Evolutionary conservation across 1,284 basidiomycete species (phyloP).

Genomic region (Cutaneotrichosporon sp.): DNA sequence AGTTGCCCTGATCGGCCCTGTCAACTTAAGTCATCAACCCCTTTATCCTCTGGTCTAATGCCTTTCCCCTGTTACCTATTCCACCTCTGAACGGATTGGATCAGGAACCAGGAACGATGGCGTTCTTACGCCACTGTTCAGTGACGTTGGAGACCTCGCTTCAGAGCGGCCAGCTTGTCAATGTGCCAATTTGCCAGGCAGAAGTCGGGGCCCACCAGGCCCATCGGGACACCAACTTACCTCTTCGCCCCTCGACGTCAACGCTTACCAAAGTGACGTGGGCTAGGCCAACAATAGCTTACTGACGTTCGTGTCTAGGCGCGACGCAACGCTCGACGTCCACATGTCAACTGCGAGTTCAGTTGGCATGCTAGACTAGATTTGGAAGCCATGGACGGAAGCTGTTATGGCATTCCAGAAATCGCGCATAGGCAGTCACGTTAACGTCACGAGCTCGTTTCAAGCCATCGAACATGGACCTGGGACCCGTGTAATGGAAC

Average conservation of each 20-base stretch:
- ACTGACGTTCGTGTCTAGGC: too few species aligned
- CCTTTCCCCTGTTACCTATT: too few species aligned
- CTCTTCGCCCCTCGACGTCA: too few species aligned
- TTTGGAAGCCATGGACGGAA: background rate
- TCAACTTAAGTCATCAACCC: background rate
- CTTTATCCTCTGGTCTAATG: too few species aligned
- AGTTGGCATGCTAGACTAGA: background rate
- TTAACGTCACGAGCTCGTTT: conserved; percentile 1
- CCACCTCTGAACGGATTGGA: background rate
- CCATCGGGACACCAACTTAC: too few species aligned
- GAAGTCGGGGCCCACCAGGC: too few species aligned
- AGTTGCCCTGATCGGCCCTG: background rate
- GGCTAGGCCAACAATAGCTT: too few species aligned
- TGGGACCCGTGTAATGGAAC: background rate
- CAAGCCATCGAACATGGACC: background rate
- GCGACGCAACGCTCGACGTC: too few species aligned
- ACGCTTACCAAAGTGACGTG: too few species aligned
- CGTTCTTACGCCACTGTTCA: background rate
- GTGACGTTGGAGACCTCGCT: background rate
- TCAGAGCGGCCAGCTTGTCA: too few species aligned
- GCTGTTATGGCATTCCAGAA: background rate
- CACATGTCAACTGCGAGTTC: background rate
- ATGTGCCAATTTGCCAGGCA: too few species aligned
- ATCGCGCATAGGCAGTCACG: background rate
- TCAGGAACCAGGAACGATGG: background rate